phyloP scores from a whole-genome alignment of 192 early-diverging fungal species.

The Linnemannia zychae region DNA sequence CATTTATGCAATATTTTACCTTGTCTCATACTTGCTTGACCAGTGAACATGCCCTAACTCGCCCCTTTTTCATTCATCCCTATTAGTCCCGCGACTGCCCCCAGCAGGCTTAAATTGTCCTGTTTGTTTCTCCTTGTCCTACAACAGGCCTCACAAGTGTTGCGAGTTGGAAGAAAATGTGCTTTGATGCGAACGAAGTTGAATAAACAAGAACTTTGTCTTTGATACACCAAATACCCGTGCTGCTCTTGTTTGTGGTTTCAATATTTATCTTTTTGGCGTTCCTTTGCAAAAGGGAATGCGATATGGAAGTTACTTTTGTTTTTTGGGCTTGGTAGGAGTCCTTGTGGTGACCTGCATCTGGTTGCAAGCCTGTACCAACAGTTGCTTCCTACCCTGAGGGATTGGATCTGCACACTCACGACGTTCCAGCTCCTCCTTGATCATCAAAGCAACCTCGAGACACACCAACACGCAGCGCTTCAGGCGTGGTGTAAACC shows the following conservation, averaged over 20 bases:
- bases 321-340: conserved; percentile 12
- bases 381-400: conserved; percentile 3
- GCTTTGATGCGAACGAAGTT: conserved; percentile 8
- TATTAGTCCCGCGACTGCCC: conserved; percentile 51
- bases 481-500: conserved; percentile 3
- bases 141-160: conserved; percentile 43
- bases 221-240: background rate
- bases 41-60: background rate
- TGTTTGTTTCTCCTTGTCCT: conserved; percentile 7
- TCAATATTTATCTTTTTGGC: background rate
- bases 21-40: background rate
- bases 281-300: too few relatives aligned
- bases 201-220: conserved; percentile 5
- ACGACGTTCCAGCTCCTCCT: conserved; percentile 1
- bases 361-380: conserved; percentile 1
- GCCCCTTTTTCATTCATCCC: background rate
- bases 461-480: background rate
- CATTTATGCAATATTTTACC: too few relatives aligned
- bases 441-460: background rate
- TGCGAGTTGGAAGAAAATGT: conserved; percentile 48
- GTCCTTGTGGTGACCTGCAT: conserved; percentile 1
- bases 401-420: background rate
- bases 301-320: background rate
- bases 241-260: background rate
- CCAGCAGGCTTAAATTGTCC: conserved; percentile 46